Percentiles rank a stretch among this genome's conserved stretches.
Evolutionary conservation across 75 land plant genomes (phyloP).

Genomic region (Gnetum montanum): DNA sequence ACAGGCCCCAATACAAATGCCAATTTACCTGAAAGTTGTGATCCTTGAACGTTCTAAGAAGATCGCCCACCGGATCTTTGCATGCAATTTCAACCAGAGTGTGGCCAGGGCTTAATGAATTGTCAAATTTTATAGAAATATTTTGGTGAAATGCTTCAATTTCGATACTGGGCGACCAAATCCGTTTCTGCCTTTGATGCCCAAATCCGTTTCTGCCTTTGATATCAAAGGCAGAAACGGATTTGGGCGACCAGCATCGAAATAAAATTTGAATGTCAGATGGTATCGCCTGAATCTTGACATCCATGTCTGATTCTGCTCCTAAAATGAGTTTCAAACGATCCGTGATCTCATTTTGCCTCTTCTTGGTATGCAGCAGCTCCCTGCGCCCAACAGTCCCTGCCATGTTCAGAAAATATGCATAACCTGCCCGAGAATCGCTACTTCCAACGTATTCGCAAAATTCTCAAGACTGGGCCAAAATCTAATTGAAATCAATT

Average conservation of each 20-base stretch:
- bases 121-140: slow-evolving; percentile 43
- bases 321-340: slow-evolving; percentile 27
- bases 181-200: slow-evolving; percentile 25
- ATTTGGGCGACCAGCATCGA: slow-evolving; percentile 21
- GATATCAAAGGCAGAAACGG: slow-evolving; percentile 43
- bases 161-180: neutral
- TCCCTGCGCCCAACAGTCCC: slow-evolving; percentile 42
- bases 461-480: neutral
- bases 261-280: slow-evolving; percentile 37
- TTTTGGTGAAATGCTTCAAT: neutral
- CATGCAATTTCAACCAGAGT: slow-evolving; percentile 68
- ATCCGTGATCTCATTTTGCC: slow-evolving; percentile 37
- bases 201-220: slow-evolving; percentile 27
- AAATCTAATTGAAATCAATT: neutral
- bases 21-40: slow-evolving; percentile 63
- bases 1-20: slow-evolving; percentile 23
- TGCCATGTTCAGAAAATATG: slow-evolving; percentile 1
- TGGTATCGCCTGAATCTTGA: slow-evolving; percentile 31
- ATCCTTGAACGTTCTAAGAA: slow-evolving; percentile 75
- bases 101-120: slow-evolving; percentile 67
- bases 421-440: neutral
- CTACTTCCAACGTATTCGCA: neutral
- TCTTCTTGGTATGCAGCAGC: slow-evolving; percentile 37
- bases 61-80: slow-evolving; percentile 76
- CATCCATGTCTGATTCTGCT: slow-evolving; percentile 34